phyloP scores from a whole-genome alignment of 169 alveolate genomes.

The Cryptosporidium felis region DNA sequence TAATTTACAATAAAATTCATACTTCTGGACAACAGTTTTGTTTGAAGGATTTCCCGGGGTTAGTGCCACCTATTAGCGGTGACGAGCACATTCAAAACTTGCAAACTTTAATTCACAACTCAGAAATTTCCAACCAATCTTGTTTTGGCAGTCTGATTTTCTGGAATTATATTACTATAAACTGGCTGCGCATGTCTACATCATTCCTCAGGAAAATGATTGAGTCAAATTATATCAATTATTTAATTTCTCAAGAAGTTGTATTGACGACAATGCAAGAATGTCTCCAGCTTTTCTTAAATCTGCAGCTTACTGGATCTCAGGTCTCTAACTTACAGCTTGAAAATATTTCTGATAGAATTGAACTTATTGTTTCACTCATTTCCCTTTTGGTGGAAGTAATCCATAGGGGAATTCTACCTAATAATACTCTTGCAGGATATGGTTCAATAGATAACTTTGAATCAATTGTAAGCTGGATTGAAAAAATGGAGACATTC shows the following conservation, averaged over 20 bases:
- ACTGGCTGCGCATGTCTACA: conserved; percentile 51
- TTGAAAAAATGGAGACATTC: conserved; percentile 14
- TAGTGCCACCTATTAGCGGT: conserved; percentile 46
- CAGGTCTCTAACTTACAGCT: conserved; percentile 4
- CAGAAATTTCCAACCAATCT: neutral
- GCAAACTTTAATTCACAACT: neutral
- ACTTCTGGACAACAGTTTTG: neutral
- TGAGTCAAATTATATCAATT: conserved; percentile 48
- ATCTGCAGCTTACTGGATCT: neutral
- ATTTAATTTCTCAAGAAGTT: conserved; percentile 11
- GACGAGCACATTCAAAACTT: conserved; percentile 53
- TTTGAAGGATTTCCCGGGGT: neutral
- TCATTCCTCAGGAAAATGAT: conserved; percentile 28
- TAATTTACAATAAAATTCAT: conserved; percentile 27
- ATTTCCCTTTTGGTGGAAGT: conserved; percentile 37
- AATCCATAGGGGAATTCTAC: conserved; percentile 32
- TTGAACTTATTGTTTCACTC: conserved; percentile 32
- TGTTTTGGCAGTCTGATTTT: conserved; percentile 24
- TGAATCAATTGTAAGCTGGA: conserved; percentile 34
- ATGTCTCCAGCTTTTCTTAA: neutral
- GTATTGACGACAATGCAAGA: conserved; percentile 5
- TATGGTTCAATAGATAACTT: conserved; percentile 64
- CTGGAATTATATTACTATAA: conserved; percentile 54
- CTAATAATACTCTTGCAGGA: conserved; percentile 50
- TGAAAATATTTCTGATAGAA: neutral